Base-by-base conservation (phyloP, 257 asterid genomes). In the Solanum chilense region DNA sequence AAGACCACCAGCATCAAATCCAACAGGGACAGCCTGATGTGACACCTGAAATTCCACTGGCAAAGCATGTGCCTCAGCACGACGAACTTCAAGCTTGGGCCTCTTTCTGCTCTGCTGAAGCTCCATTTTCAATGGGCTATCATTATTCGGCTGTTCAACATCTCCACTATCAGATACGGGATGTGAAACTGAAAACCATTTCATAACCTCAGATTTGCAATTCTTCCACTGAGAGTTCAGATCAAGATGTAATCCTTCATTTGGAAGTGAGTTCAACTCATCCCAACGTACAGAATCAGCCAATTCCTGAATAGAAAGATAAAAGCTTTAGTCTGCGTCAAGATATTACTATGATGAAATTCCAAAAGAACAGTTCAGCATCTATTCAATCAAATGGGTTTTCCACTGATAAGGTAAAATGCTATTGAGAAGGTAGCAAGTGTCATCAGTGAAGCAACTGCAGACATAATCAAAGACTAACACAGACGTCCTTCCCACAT, bases 71-170 rank as follows among this genome's bases (percentile, higher is more conserved):
- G 94, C 87, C 90, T 97, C 99, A 86, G 99, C 98, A 64, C 99
- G 99, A 82, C 99, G 98, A 90, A 96, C 92, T 94, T 96, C 99
- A 86, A 97, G 98, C 93, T 97, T 97, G 69, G 98, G 93, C 93
- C 99, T 93, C 91, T 97, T 97, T 86, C 94, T 91, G 92, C 95
- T 92, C 69, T 83, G 86, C 91, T 95, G 99, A 83, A 89, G 85
- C 87, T 89, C 97, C 75, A 88, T 39, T 64, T 91, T 73, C 87
- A 85, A 68, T 42, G 96, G 91, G 90, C 90, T 88, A 33, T 92
- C 95, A 90, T 89, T 88, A 69, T 80, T 85, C 29, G 91, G 89
- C 76, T 90, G 94, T 76, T 93, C 96, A 64, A 87, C 66, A 52
- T 90, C 94, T 85, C 91, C 88, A 84, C 89, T 82, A 88, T 86